phyloP scores from a whole-genome alignment of 2,329 filamentous ascomycete genomes.

The Trichophyton mentagrophytes region DNA sequence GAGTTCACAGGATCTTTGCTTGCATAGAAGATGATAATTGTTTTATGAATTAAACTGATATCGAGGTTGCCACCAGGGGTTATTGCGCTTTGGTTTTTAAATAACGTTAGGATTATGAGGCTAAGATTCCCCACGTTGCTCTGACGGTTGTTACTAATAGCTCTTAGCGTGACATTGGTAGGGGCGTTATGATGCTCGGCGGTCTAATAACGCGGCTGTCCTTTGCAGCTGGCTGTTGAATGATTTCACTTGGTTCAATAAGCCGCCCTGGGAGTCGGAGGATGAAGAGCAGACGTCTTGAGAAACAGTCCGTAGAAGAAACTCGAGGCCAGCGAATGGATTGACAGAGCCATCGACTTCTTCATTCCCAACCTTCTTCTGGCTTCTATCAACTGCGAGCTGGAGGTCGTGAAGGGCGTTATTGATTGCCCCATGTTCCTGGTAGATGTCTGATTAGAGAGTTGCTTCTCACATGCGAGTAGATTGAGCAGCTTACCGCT shows the following conservation, averaged over 20 bases:
- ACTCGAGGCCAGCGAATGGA: constrained; percentile 29
- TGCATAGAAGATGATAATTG: no score
- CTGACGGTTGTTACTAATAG: no score
- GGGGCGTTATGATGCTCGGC: not conserved
- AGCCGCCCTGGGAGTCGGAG: constrained; percentile 28
- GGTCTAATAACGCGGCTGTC: not conserved
- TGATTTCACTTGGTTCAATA: constrained; percentile 28
- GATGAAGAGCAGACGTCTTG: constrained; percentile 29
- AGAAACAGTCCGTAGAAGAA: constrained; percentile 30
- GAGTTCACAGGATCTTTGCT: no score
- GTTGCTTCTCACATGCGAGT: not conserved
- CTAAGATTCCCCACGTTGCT: no score
- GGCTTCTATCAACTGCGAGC: constrained; percentile 29
- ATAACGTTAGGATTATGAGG: no score
- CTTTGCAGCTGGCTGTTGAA: constrained; percentile 34
- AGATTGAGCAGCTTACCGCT: constrained; percentile 19
- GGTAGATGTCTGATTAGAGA: not conserved
- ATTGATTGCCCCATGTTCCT: constrained; percentile 31
- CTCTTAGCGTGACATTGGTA: no score
- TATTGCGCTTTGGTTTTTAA: no score
- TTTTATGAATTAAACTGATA: no score
- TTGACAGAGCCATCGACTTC: constrained; percentile 8
- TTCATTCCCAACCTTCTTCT: constrained; percentile 14
- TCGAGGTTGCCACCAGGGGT: no score
- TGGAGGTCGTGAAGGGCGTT: constrained; percentile 32